phyloP scores from a whole-genome alignment of 768 basidiomycete genomes.

The Kwoniella dejecticola region DNA sequence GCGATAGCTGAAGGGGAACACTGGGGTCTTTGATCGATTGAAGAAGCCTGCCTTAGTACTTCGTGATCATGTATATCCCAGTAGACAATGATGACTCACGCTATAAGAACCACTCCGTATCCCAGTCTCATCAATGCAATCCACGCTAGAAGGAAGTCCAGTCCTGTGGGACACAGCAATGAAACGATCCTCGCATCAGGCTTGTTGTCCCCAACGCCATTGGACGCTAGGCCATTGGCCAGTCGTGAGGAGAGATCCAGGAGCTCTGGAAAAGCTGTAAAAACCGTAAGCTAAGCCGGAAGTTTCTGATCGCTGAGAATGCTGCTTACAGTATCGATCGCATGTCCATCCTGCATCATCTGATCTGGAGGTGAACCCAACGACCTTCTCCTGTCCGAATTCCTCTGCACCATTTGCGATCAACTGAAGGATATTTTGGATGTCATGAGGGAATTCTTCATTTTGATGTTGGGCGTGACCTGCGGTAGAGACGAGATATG shows the following conservation, averaged over 20 bases:
- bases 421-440: constrained; percentile 41
- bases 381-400: constrained; percentile 41
- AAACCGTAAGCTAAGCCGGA: no score
- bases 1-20: constrained; percentile 59
- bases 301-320: no score
- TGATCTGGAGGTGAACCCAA: constrained; percentile 36
- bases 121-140: constrained; percentile 50
- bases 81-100: constrained; percentile 42
- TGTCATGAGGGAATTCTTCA: constrained; percentile 42
- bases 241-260: constrained; percentile 22
- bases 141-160: constrained; percentile 49
- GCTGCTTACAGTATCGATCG: constrained; percentile 44
- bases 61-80: no score
- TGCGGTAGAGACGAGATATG: constrained; percentile 51
- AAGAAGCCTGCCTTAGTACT: background rate
- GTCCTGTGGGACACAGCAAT: constrained; percentile 44
- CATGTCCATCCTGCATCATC: constrained; percentile 33
- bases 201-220: background rate
- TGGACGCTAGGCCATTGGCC: constrained; percentile 5
- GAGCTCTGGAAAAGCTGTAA: constrained; percentile 36
- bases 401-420: constrained; percentile 45
- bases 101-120: constrained; percentile 46
- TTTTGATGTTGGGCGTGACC: constrained; percentile 49
- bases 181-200: constrained; percentile 28
- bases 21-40: constrained; percentile 40